Evolutionary conservation across 768 basidiomycete species (phyloP).

Genomic region (Rhodotorula sphaerocarpa): DNA sequence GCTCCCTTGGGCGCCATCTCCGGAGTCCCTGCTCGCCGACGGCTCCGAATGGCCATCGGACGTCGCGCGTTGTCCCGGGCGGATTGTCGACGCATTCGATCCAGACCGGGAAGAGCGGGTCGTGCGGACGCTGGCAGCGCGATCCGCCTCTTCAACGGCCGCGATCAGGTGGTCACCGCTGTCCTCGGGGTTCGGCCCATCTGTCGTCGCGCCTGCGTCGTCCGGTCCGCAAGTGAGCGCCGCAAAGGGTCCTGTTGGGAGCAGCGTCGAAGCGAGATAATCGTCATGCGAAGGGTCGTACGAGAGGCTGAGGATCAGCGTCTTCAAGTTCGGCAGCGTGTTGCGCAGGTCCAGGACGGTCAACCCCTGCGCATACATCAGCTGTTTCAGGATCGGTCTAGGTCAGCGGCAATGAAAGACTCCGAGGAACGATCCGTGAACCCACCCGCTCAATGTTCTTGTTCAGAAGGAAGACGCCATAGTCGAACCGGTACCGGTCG

Average conservation of each 20-base stretch:
- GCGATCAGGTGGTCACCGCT: too few relatives aligned
- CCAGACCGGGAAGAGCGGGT: constrained; percentile 9
- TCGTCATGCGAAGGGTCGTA: constrained; percentile 39
- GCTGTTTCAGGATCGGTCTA: background rate
- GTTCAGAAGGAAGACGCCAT: constrained; percentile 91
- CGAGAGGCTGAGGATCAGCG: constrained; percentile 68
- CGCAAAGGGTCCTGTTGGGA: background rate
- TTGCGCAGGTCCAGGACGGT: constrained; percentile 87
- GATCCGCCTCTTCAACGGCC: background rate
- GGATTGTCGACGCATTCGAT: constrained; percentile 13
- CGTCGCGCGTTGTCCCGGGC: too few relatives aligned
- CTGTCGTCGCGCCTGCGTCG: background rate
- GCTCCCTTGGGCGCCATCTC: too few relatives aligned
- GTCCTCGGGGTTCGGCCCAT: background rate
- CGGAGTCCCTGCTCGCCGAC: too few relatives aligned
- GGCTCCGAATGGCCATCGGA: too few relatives aligned
- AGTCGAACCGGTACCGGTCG: constrained; percentile 93
- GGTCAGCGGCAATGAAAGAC: too few relatives aligned
- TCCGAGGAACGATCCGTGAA: too few relatives aligned
- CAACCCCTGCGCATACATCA: constrained; percentile 56
- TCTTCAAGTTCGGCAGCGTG: constrained; percentile 93
- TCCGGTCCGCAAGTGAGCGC: background rate
- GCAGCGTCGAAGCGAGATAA: constrained; percentile 3
- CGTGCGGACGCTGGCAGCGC: background rate
- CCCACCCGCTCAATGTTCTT: constrained; percentile 91